Evolutionary conservation across 495 filamentous ascomycete genomes (phyloP), one percentile per base, ranked within the genome.

Genomic region (Terfezia claveryi): DNA sequence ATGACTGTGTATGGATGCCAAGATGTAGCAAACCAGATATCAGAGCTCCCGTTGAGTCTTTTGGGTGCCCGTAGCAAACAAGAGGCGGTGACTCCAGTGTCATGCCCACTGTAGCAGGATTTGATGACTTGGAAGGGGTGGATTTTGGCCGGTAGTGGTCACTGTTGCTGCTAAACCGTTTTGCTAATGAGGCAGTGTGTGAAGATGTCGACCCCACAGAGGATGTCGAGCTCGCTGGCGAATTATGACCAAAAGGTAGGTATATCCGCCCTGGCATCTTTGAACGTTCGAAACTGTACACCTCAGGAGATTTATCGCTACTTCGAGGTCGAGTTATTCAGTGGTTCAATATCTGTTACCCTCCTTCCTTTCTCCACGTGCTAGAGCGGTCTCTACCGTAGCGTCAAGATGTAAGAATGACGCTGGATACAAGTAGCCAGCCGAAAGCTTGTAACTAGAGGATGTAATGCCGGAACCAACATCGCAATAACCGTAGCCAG

Each of bases 1-100:
- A 67, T 6, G 69, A 66, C 2, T 77, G 69, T 41, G 85, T 79
- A 46, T 74, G 71, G 63, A 94, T 72, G 32, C 73, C 67, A n/a
- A 94, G 66, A 56, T 80, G 76, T 57, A 96, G 69, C 55, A 86
- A 85, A 41, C 87, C 88, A 2, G 86, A 93, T 44, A 96, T 76
- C 38, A 99, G 69, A 8, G 91, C 87, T 53, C 91, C 91, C 8
- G 80, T 83, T 23, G 87, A 94, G 59, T 74, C 75, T 51, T 79
- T 72, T 1, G 85, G 73, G 8, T 74, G 70, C 17, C 85, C 87
- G 62, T 88, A 87, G 70, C 92, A 81, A 14, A 94, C 77, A 10
- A 89, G 71, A 1, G 91, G 91, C 0, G 91, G 86, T 2, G 86
- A 93, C 70, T 99, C 91, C 55, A 95, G 82, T 38, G 78, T 72